A percentile compares a stretch with the other conserved stretches of the same genome.
phyloP scores from a whole-genome alignment of 2,329 filamentous ascomycete genomes.

The Fusarium ambrosium region DNA sequence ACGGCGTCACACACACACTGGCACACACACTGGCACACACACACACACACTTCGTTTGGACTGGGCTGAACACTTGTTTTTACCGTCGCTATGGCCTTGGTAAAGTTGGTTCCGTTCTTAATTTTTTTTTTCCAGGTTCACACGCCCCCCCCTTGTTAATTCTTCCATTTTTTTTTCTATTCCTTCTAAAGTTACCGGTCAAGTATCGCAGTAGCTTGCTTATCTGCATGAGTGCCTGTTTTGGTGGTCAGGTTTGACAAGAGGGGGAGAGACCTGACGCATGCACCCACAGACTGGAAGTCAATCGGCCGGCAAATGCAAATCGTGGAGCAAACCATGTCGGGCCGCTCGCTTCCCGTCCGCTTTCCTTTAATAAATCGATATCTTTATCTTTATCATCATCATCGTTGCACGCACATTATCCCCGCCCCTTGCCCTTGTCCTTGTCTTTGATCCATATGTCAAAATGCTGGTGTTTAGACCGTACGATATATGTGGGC shows the following conservation, averaged over 20 bases:
- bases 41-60: constrained; percentile 7
- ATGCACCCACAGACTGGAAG: not conserved
- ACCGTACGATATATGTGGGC: constrained; percentile 27
- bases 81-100: constrained; percentile 28
- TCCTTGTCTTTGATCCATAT: constrained; percentile 17
- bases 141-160: constrained; percentile 40
- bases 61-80: constrained; percentile 12
- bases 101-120: constrained; percentile 31
- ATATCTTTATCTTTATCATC: not conserved
- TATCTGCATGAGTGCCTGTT: constrained; percentile 14
- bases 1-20: constrained; percentile 44
- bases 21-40: constrained; percentile 39
- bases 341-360: not conserved
- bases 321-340: not conserved
- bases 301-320: not conserved
- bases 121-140: constrained; percentile 10
- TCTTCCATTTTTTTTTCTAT: not conserved
- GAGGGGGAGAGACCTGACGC: not conserved
- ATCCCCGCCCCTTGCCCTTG: constrained; percentile 13
- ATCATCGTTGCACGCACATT: not conserved
- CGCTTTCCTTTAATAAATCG: not conserved
- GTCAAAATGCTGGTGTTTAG: not conserved
- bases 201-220: constrained; percentile 35
- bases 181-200: not conserved
- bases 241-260: constrained; percentile 5